These are phyloP conservation scores for Penicillium vulpinum DNA, from an alignment of 2,329 filamentous ascomycete genomes.

Conservation along the genomic window DNA sequence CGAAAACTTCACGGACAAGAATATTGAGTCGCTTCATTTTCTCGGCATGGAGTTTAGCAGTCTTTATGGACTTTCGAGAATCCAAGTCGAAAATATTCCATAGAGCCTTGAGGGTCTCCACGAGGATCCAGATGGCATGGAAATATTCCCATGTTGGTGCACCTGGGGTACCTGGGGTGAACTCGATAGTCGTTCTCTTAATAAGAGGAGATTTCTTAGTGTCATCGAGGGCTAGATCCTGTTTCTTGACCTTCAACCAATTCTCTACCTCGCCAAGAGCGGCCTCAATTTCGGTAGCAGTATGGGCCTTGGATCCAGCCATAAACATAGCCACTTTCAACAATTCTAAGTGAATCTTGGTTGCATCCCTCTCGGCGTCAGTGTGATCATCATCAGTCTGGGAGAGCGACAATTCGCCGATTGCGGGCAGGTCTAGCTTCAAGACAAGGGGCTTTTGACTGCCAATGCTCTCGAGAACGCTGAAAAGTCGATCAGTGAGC, in stretches of 20 bases:
- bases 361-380: conserved; percentile 33
- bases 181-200: conserved; percentile 25
- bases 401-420: conserved; percentile 27
- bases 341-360: conserved; percentile 35
- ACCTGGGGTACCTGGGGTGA: conserved; percentile 25
- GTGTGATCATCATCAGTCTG: conserved; percentile 37
- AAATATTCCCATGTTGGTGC: conserved; percentile 46
- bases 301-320: conserved; percentile 35
- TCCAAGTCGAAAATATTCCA: conserved; percentile 34
- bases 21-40: conserved; percentile 31
- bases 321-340: conserved; percentile 36
- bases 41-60: conserved; percentile 36
- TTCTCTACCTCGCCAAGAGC: conserved; percentile 32
- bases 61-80: conserved; percentile 35
- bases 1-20: conserved; percentile 30
- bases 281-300: conserved; percentile 30
- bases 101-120: conserved; percentile 45
- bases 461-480: conserved; percentile 33
- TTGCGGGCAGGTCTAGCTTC: conserved; percentile 28
- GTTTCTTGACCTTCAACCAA: conserved; percentile 32
- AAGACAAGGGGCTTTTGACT: conserved; percentile 33
- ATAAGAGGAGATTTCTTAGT: conserved; percentile 23
- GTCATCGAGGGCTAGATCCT: conserved; percentile 23
- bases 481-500: conserved; percentile 39
- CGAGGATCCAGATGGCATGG: conserved; percentile 38